A percentile compares a stretch with the other conserved stretches of the same genome.
Conservation (phyloP, 2,329 filamentous ascomycete genomes). For the Ascochyta rabiei region DNA sequence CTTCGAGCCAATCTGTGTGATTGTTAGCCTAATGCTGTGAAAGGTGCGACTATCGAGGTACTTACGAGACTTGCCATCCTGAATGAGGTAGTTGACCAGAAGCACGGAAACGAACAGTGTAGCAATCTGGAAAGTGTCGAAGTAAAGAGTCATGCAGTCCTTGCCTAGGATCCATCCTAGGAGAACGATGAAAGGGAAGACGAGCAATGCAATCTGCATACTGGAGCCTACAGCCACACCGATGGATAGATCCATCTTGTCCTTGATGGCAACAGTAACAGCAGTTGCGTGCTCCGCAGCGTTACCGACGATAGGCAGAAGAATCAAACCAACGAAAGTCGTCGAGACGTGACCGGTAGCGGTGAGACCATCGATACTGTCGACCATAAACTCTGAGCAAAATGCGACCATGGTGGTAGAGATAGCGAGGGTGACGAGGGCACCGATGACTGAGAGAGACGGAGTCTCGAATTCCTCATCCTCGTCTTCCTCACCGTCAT, state of each 20-base stretch:
- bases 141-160: slow-evolving; percentile 74
- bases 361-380: slow-evolving; percentile 63
- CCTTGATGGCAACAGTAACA: slow-evolving; percentile 66
- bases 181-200: slow-evolving; percentile 65
- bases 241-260: slow-evolving; percentile 72
- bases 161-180: slow-evolving; percentile 67
- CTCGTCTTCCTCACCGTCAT: slow-evolving; percentile 53
- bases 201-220: slow-evolving; percentile 69
- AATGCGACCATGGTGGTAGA: slow-evolving; percentile 81
- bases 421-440: slow-evolving; percentile 71
- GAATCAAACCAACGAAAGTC: slow-evolving; percentile 68
- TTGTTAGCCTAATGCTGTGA: slow-evolving; percentile 22
- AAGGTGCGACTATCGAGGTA: background rate
- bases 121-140: slow-evolving; percentile 86
- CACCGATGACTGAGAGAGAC: slow-evolving; percentile 73
- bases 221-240: slow-evolving; percentile 69
- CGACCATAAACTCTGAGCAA: slow-evolving; percentile 72
- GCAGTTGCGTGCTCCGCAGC: slow-evolving; percentile 71
- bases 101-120: slow-evolving; percentile 63
- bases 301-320: slow-evolving; percentile 70
- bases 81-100: slow-evolving; percentile 67
- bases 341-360: slow-evolving; percentile 57
- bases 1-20: slow-evolving; percentile 61
- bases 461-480: slow-evolving; percentile 77
- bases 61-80: slow-evolving; percentile 61